phyloP scores from a whole-genome alignment of 495 filamentous ascomycete genomes.

The Venustampulla echinocandica region DNA sequence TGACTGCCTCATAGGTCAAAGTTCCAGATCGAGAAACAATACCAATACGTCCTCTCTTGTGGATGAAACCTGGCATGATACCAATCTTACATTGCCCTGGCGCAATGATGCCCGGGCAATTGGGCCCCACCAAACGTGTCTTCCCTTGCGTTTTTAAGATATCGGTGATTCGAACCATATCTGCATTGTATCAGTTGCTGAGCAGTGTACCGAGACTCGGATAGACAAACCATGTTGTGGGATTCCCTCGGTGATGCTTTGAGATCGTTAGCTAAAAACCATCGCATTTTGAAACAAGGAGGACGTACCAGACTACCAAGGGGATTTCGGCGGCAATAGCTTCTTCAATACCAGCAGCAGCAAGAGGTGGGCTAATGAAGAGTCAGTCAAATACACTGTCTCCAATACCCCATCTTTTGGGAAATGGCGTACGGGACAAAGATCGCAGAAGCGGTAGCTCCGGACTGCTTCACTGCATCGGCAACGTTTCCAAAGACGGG shows the following conservation, averaged over 20 bases:
- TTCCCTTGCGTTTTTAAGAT: slow-evolving; percentile 97
- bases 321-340: slow-evolving; percentile 86
- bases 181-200: slow-evolving; percentile 32
- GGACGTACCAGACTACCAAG: slow-evolving; percentile 73
- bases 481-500: slow-evolving; percentile 87
- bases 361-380: slow-evolving; percentile 67
- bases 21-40: slow-evolving; percentile 98
- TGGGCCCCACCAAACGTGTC: slow-evolving; percentile 92
- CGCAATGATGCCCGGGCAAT: slow-evolving; percentile 98
- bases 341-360: slow-evolving; percentile 93
- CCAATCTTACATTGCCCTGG: slow-evolving; percentile 99
- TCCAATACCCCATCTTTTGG: neutral
- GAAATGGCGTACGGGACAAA: slow-evolving; percentile 75
- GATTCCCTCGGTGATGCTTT: slow-evolving; percentile 92
- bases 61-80: slow-evolving; percentile 99
- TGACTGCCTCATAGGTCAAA: slow-evolving; percentile 98
- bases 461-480: slow-evolving; percentile 86
- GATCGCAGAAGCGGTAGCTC: slow-evolving; percentile 85
- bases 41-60: slow-evolving; percentile 97
- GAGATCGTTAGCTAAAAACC: slow-evolving; percentile 15
- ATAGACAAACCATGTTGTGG: slow-evolving; percentile 75
- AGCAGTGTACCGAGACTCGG: neutral
- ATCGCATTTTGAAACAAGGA: slow-evolving; percentile 12
- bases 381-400: slow-evolving; percentile 6
- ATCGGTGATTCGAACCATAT: slow-evolving; percentile 98